These are phyloP conservation scores for Xylariaceae sp. DNA, from an alignment of 2,329 filamentous ascomycete genomes.

Conservation along the genomic window DNA sequence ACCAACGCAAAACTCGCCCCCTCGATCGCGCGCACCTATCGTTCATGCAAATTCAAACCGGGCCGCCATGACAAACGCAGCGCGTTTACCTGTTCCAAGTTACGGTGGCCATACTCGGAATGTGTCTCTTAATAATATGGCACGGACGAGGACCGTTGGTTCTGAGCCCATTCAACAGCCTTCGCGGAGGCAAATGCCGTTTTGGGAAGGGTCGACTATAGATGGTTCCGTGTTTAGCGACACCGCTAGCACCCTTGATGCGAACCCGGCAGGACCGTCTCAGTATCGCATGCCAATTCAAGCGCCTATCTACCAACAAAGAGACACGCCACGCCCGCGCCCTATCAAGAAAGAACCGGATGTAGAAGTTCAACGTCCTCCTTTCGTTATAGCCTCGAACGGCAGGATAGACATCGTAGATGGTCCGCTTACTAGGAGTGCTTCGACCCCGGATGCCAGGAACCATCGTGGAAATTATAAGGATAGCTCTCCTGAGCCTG, in stretches of 20 bases:
- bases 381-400: constrained; percentile 34
- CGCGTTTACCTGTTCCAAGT: constrained; percentile 27
- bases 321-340: constrained; percentile 31
- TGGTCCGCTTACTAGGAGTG: constrained; percentile 33
- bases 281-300: constrained; percentile 28
- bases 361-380: constrained; percentile 24
- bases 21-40: constrained; percentile 35
- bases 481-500: constrained; percentile 23
- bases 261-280: constrained; percentile 26
- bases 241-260: constrained; percentile 36
- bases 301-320: constrained; percentile 28
- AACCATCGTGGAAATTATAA: constrained; percentile 27
- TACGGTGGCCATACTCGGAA: constrained; percentile 30
- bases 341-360: constrained; percentile 25
- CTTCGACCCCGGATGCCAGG: constrained; percentile 37
- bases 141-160: constrained; percentile 26
- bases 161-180: constrained; percentile 30
- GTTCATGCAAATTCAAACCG: constrained; percentile 35
- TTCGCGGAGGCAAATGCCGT: constrained; percentile 29
- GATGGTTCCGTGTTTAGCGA: constrained; percentile 40
- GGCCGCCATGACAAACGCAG: constrained; percentile 24
- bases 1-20: constrained; percentile 25
- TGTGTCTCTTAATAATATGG: constrained; percentile 27
- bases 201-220: constrained; percentile 40
- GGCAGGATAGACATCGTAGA: constrained; percentile 34